Percentiles rank a stretch among this genome's conserved stretches.
Conservation (phyloP, 1,284 basidiomycete genomes). For the Cystobasidiaceae sp. region DNA sequence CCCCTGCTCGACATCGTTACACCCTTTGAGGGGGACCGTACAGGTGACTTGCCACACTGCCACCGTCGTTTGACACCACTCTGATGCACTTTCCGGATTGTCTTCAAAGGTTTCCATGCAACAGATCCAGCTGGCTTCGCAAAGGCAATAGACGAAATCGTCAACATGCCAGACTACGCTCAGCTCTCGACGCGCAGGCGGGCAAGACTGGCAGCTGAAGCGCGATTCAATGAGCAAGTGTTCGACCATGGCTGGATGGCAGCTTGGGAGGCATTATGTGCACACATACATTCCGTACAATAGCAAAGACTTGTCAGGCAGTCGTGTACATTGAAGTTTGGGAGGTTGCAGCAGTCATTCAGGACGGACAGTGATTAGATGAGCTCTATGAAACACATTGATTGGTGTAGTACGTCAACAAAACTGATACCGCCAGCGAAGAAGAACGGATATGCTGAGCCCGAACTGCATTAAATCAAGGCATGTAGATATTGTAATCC, state of each 20-base stretch:
- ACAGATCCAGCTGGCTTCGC: constrained; percentile 65
- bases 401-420: no score
- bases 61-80: constrained; percentile 27
- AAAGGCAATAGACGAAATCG: constrained; percentile 59
- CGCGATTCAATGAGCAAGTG: constrained; percentile 67
- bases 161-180: constrained; percentile 58
- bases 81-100: no score
- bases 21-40: constrained; percentile 55
- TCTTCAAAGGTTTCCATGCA: constrained; percentile 89
- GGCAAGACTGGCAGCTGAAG: constrained; percentile 64
- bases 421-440: no score
- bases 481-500: no score
- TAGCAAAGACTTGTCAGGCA: no score
- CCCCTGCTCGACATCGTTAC: constrained; percentile 87
- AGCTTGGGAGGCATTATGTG: neutral
- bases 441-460: no score
- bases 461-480: no score
- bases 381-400: no score
- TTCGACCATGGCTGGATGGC: constrained; percentile 57
- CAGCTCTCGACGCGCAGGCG: constrained; percentile 61
- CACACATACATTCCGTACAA: neutral
- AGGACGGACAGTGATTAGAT: no score
- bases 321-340: no score
- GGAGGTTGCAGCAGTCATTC: no score
- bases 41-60: constrained; percentile 53